phyloP scores from a whole-genome alignment of 2,329 filamentous ascomycete species.

The Fusarium sterilihyphosum region DNA sequence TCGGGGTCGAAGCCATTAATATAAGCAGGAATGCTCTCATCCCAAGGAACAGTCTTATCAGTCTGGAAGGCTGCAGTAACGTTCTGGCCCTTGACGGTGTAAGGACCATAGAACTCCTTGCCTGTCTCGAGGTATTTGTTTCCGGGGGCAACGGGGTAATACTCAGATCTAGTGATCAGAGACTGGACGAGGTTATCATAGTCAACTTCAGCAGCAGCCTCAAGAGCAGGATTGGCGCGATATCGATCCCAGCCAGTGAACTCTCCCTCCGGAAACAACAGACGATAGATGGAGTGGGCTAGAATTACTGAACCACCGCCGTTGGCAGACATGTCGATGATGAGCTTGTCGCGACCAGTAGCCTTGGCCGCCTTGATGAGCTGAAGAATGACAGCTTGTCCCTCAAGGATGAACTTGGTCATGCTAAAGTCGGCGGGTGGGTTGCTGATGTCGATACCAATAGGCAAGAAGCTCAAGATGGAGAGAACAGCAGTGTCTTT shows the following conservation, averaged over 20 bases:
- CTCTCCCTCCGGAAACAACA: slow-evolving; percentile 36
- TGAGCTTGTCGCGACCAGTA: slow-evolving; percentile 38
- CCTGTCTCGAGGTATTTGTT: slow-evolving; percentile 28
- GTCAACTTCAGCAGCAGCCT: slow-evolving; percentile 26
- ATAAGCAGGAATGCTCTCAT: slow-evolving; percentile 15
- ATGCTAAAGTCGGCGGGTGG: not conserved
- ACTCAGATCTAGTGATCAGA: slow-evolving; percentile 14
- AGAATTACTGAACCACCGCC: slow-evolving; percentile 36
- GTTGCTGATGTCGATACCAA: slow-evolving; percentile 4
- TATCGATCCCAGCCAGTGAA: slow-evolving; percentile 33
- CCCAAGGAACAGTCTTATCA: slow-evolving; percentile 25
- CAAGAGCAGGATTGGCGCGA: slow-evolving; percentile 36
- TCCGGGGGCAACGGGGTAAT: slow-evolving; percentile 24
- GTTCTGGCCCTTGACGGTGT: slow-evolving; percentile 31
- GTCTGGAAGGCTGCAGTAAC: slow-evolving; percentile 34
- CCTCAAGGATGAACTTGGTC: slow-evolving; percentile 30
- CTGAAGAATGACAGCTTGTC: slow-evolving; percentile 24
- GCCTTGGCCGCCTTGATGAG: slow-evolving; percentile 33
- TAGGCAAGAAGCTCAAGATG: slow-evolving; percentile 39
- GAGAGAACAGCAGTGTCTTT: slow-evolving; percentile 38
- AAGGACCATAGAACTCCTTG: slow-evolving; percentile 38
- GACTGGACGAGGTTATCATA: slow-evolving; percentile 24
- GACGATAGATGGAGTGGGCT: slow-evolving; percentile 32
- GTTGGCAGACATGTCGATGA: slow-evolving; percentile 40
- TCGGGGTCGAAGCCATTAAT: slow-evolving; percentile 34